Base-by-base conservation (phyloP, 768 basidiomycete genomes). In the Calocybe cyanea region DNA sequence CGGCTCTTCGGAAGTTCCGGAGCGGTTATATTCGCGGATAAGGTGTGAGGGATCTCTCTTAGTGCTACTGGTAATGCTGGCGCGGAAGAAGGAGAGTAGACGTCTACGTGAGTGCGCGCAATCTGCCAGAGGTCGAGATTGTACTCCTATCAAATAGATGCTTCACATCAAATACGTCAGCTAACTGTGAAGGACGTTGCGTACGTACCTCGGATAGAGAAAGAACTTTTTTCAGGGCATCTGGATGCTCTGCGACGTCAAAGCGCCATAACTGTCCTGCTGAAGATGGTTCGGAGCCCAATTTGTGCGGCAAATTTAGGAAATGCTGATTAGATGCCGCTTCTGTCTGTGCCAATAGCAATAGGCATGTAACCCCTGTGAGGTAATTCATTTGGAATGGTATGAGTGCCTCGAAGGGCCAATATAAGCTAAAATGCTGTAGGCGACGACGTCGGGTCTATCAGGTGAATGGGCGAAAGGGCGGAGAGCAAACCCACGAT, bases 41-140 rank as follows among this genome's bases (percentile, higher is more conserved):
- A 33, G 5, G 47, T 18, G 20, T 49, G 56, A 11, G 41, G 51
- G 14, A 38, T 55, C 42, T 17, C 48, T 33, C 38, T 49, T 6
- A 58, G 45, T 41, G 38, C 50, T 48, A 25, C 55, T 18, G 48
- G 51, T 15, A 39, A 56, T 39, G 34, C 31, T 7, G 46, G 37
- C 2, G 38, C 28, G 30, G 23, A 31, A 5, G 17, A 32, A 11
- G 53, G 50, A 11, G 47, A 37, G 55, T 76, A 78, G 34, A 83
- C 57, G 45, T 83, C 81, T 45, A 81, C 66, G 50, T 76, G 63
- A 7, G 71, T 64, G 7, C 41, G 54, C 1, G 66, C 61, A 14
- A 71, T 60, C 46, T 76, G 72, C 81, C 80, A 83, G 4, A 82
- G 51, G 52, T 81, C 78, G 33, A 76, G 64, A 42, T 68, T 57